phyloP scores from a whole-genome alignment of 495 filamentous ascomycete genomes.

The Staphylotrichum tortipilum region DNA sequence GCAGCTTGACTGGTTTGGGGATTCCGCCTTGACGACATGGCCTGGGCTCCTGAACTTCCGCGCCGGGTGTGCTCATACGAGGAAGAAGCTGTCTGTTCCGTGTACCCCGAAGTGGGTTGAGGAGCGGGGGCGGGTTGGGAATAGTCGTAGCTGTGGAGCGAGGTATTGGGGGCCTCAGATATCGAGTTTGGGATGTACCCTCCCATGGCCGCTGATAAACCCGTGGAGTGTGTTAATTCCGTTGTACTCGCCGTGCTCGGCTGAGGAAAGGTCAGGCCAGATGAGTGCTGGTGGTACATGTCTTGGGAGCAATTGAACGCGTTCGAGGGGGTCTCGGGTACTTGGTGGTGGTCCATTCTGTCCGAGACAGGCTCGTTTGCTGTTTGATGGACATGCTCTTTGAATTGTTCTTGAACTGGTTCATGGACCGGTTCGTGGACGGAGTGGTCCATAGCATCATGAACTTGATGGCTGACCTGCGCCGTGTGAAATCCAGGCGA shows the following conservation, averaged over 20 bases:
- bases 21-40: neutral
- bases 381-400: neutral
- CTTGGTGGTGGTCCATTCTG: slow-evolving; percentile 7
- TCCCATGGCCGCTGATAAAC: slow-evolving; percentile 3
- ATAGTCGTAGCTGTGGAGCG: slow-evolving; percentile 7
- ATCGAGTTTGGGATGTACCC: slow-evolving; percentile 8
- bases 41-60: neutral
- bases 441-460: neutral
- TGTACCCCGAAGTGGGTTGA: neutral
- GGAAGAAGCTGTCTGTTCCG: neutral
- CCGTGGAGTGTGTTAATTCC: slow-evolving; percentile 2
- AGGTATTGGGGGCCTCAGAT: slow-evolving; percentile 1
- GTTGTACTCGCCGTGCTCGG: neutral
- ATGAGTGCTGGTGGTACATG: slow-evolving; percentile 16
- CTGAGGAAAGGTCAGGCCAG: slow-evolving; percentile 15
- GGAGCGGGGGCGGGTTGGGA: slow-evolving; percentile 4
- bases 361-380: slow-evolving; percentile 4
- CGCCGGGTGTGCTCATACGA: neutral
- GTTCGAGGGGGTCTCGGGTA: slow-evolving; percentile 8
- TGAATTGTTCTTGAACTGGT: neutral
- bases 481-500: slow-evolving; percentile 22
- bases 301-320: slow-evolving; percentile 7
- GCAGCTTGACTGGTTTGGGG: slow-evolving; percentile 2
- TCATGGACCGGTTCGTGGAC: neutral
- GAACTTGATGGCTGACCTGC: neutral